Evolutionary conservation across 78 protist species (phyloP).

Genomic region (Creolimax fragrantissima): DNA sequence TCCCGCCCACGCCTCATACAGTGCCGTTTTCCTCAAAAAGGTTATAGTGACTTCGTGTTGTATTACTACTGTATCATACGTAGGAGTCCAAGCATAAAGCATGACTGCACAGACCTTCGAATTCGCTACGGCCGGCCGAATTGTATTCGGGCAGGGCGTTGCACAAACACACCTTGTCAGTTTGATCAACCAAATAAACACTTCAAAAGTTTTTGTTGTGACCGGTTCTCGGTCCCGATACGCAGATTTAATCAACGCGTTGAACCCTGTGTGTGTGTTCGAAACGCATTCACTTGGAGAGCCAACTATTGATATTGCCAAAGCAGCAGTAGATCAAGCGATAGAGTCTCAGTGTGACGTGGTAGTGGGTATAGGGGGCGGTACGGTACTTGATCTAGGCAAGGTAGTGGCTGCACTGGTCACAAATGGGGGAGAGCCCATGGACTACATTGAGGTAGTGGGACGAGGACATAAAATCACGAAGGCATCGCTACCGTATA

Average conservation of each 20-base stretch:
- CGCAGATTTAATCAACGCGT: background rate
- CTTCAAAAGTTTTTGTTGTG: background rate
- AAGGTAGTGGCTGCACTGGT: slow-evolving; percentile 27
- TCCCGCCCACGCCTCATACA: no score
- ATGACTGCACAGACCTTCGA: background rate
- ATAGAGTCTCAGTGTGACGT: background rate
- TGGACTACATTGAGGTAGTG: background rate
- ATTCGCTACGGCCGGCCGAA: background rate
- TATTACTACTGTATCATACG: no score
- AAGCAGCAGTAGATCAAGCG: background rate
- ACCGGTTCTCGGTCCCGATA: background rate
- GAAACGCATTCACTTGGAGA: slow-evolving; percentile 18
- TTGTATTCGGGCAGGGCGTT: background rate
- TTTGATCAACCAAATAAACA: background rate
- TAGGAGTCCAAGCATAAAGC: no score
- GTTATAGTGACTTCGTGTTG: no score
- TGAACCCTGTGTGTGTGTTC: background rate
- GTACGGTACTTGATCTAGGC: slow-evolving; percentile 25
- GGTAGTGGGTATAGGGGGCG: slow-evolving; percentile 41
- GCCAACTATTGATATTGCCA: slow-evolving; percentile 11
- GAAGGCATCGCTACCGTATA: background rate
- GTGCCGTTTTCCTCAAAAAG: no score
- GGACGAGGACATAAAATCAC: background rate
- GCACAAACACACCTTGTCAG: background rate
- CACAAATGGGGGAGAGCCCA: slow-evolving; percentile 13